Percentiles rank a stretch among this genome's conserved stretches.
These are phyloP conservation scores for Candida incommunis DNA, from an alignment of 805 yeast species.

Conservation along the genomic window DNA sequence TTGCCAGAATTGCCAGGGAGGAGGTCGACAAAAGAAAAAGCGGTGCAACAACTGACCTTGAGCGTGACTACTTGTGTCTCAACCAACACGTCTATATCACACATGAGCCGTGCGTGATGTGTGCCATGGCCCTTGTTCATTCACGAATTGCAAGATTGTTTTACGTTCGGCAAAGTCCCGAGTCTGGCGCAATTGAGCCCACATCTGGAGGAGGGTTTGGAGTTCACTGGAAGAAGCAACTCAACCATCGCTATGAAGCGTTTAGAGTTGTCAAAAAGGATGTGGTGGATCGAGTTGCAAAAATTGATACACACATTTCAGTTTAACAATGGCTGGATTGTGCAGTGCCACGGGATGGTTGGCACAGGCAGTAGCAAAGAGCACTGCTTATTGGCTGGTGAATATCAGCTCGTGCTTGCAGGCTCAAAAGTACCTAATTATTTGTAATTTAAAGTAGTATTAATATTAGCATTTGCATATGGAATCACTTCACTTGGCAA, in stretches of 20 bases:
- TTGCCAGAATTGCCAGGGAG: slow-evolving; percentile 43
- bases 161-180: slow-evolving; percentile 35
- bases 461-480: no score
- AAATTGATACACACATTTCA: not conserved
- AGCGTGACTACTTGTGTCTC: slow-evolving; percentile 50
- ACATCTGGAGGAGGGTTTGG: slow-evolving; percentile 53
- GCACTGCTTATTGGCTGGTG: no score
- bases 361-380: no score
- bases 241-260: slow-evolving; percentile 81
- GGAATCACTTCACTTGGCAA: no score
- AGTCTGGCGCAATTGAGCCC: slow-evolving; percentile 43
- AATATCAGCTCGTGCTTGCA: no score
- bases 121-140: slow-evolving; percentile 90
- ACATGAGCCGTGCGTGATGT: slow-evolving; percentile 95
- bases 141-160: slow-evolving; percentile 64
- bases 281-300: not conserved
- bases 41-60: slow-evolving; percentile 6
- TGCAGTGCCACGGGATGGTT: no score
- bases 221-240: slow-evolving; percentile 56
- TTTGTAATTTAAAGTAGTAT: no score
- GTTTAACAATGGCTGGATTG: no score
- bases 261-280: slow-evolving; percentile 41
- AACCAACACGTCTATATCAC: slow-evolving; percentile 71
- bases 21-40: slow-evolving; percentile 32
- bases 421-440: no score